Conservation (phyloP, 176 grass and related monocot genomes). For the Triticum turgidum region DNA sequence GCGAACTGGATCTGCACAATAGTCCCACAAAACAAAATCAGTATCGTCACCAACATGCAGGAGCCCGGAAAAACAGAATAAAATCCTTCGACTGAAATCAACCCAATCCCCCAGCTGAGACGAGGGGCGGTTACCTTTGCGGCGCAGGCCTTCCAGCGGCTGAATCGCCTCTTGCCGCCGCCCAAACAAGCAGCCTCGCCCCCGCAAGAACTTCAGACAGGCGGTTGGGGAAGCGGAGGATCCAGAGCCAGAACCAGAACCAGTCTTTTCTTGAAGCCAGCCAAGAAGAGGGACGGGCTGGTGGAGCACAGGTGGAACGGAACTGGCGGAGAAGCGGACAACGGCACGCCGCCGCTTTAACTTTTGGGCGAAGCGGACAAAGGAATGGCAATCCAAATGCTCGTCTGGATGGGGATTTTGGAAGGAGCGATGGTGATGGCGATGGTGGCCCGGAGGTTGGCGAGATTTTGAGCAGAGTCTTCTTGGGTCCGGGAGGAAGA, state of each 20-base stretch:
- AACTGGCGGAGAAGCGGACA: neutral
- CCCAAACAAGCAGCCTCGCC: neutral
- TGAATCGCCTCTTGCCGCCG: neutral
- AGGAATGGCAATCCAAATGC: neutral
- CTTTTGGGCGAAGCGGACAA: neutral
- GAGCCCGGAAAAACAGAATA: neutral
- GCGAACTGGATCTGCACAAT: constrained; percentile 33
- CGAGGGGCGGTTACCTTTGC: constrained; percentile 7
- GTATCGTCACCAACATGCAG: neutral
- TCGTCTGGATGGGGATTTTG: neutral
- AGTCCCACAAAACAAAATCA: neutral
- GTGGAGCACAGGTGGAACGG: neutral
- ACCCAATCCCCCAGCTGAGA: neutral
- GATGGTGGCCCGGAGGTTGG: neutral
- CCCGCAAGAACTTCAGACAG: neutral
- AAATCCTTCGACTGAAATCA: neutral
- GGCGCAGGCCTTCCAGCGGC: neutral
- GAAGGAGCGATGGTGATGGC: neutral
- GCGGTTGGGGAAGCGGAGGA: neutral
- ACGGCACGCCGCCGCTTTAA: neutral
- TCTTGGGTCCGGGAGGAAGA: neutral
- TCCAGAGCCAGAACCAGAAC: neutral
- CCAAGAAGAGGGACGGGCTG: neutral
- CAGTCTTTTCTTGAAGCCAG: constrained; percentile 27
- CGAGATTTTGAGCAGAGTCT: neutral